A percentile compares a stretch with the other conserved stretches of the same genome.
Conservation (phyloP, 2,329 filamentous ascomycete species). For the Scleromitrula shiraiana region DNA sequence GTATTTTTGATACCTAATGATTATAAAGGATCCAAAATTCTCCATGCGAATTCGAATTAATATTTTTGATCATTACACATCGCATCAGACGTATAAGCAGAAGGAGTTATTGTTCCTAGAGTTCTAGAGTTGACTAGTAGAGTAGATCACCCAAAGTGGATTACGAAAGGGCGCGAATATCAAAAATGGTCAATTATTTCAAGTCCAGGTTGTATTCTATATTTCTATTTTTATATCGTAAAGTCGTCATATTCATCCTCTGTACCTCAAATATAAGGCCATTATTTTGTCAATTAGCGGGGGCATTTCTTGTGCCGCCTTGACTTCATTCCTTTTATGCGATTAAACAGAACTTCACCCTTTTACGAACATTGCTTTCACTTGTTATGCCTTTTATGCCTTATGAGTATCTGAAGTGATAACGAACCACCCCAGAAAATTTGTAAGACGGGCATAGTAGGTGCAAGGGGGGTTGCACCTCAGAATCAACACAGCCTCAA, state of each 20-base stretch:
- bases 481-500: conserved; percentile 2
- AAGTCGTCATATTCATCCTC: too few relatives aligned
- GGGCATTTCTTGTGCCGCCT: conserved; percentile 9
- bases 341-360: background rate
- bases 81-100: too few relatives aligned
- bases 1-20: too few relatives aligned
- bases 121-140: too few relatives aligned
- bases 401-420: conserved; percentile 3
- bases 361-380: conserved; percentile 5
- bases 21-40: too few relatives aligned
- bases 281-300: conserved; percentile 5
- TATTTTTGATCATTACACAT: too few relatives aligned
- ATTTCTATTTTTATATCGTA: background rate
- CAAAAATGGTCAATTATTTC: too few relatives aligned
- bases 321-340: background rate
- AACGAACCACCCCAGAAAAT: conserved; percentile 4
- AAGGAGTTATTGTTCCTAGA: too few relatives aligned
- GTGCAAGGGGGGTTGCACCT: conserved; percentile 5
- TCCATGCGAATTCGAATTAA: too few relatives aligned
- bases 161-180: too few relatives aligned
- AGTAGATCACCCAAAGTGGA: too few relatives aligned
- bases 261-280: background rate
- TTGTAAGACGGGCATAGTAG: background rate
- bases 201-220: too few relatives aligned
- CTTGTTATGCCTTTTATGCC: conserved; percentile 4